Evolutionary conservation across 768 basidiomycete genomes (phyloP).

Genomic region (Podaxis sp.): DNA sequence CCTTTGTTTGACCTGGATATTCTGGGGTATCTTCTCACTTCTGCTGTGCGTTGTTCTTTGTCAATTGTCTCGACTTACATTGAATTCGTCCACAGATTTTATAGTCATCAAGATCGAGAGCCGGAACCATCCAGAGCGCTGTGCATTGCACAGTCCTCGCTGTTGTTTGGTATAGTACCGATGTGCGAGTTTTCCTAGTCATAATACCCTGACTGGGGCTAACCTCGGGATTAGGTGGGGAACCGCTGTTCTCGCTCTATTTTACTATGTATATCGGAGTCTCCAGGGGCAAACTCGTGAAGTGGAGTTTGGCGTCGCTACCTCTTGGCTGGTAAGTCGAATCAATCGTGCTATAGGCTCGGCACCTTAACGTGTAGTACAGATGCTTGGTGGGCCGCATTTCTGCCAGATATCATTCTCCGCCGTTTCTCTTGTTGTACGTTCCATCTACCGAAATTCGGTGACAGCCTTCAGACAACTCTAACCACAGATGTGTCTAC

Average conservation of each 20-base stretch:
- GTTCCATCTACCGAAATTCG: background rate
- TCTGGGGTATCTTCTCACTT: slow-evolving; percentile 39
- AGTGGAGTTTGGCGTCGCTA: slow-evolving; percentile 1
- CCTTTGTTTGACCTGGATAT: slow-evolving; percentile 44
- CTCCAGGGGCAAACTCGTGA: slow-evolving; percentile 15
- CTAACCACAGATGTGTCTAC: slow-evolving; percentile 21
- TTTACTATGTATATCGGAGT: slow-evolving; percentile 29
- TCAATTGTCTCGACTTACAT: background rate
- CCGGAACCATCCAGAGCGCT: slow-evolving; percentile 34
- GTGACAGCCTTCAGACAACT: background rate
- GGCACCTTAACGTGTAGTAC: background rate
- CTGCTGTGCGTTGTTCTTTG: slow-evolving; percentile 34
- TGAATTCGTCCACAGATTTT: slow-evolving; percentile 28
- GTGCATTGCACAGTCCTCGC: slow-evolving; percentile 42
- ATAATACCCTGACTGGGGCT: background rate
- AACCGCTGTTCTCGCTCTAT: slow-evolving; percentile 32
- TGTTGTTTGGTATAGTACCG: slow-evolving; percentile 38
- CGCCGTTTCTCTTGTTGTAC: slow-evolving; percentile 25
- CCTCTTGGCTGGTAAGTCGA: slow-evolving; percentile 23
- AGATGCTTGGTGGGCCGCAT: slow-evolving; percentile 38
- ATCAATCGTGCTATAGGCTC: background rate
- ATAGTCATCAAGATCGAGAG: slow-evolving; percentile 32
- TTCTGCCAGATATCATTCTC: slow-evolving; percentile 27
- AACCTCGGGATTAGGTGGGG: slow-evolving; percentile 28
- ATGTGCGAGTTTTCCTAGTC: slow-evolving; percentile 25